These are phyloP conservation scores for Phytophthora pseudosyringae DNA, from an alignment of 352 stramenopile genomes.

Conservation along the genomic window DNA sequence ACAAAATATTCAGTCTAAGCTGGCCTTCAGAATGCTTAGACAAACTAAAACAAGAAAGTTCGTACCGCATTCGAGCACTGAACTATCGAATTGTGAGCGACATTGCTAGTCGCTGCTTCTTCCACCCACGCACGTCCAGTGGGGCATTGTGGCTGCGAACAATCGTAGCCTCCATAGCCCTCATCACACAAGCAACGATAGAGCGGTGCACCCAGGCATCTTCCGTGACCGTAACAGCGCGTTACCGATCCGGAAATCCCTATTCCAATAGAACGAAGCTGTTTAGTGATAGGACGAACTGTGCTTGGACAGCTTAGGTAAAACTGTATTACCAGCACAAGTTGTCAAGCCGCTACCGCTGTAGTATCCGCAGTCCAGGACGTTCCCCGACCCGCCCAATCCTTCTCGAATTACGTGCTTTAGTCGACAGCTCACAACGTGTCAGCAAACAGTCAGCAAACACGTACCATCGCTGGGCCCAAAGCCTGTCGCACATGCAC, in stretches of 20 bases:
- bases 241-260: slow-evolving; percentile 42
- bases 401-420: slow-evolving; percentile 15
- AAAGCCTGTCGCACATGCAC: slow-evolving; percentile 55
- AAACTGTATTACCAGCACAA: slow-evolving; percentile 41
- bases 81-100: slow-evolving; percentile 59
- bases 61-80: slow-evolving; percentile 78
- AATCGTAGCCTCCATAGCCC: slow-evolving; percentile 60
- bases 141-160: slow-evolving; percentile 60
- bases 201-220: slow-evolving; percentile 45
- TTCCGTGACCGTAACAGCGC: slow-evolving; percentile 66
- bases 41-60: neutral
- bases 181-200: slow-evolving; percentile 68
- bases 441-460: neutral
- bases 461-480: slow-evolving; percentile 61
- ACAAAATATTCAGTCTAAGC: neutral
- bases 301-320: neutral
- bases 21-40: neutral
- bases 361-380: slow-evolving; percentile 56
- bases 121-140: slow-evolving; percentile 73
- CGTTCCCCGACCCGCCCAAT: slow-evolving; percentile 31
- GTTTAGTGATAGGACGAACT: neutral
- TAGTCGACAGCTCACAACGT: neutral
- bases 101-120: slow-evolving; percentile 49
- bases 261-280: slow-evolving; percentile 12
- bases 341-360: slow-evolving; percentile 46